A percentile compares a stretch with the other conserved stretches of the same genome.
phyloP scores from a whole-genome alignment of 805 yeast genomes.

The Phaffomyces antillensis region DNA sequence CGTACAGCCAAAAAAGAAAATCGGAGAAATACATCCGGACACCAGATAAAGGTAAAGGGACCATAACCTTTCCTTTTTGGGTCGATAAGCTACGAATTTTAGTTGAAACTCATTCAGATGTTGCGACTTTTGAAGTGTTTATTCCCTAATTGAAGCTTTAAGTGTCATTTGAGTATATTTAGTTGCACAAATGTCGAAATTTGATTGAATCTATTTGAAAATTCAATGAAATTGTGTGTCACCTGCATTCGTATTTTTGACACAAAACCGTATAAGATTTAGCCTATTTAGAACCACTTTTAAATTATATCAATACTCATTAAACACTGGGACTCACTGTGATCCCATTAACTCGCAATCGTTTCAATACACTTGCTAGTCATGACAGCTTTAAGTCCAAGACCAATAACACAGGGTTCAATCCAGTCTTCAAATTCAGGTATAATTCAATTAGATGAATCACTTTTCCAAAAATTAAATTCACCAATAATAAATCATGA shows the following conservation, averaged over 20 bases:
- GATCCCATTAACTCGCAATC: too few species aligned
- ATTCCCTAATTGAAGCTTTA: too few species aligned
- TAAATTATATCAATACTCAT: too few species aligned
- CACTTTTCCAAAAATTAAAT: background rate
- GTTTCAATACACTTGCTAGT: background rate
- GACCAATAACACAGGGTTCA: background rate
- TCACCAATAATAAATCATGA: background rate
- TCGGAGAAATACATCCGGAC: background rate
- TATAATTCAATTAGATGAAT: background rate
- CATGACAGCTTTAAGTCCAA: background rate
- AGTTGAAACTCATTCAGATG: too few species aligned
- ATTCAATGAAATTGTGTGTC: background rate
- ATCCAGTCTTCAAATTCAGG: background rate
- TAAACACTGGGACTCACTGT: too few species aligned
- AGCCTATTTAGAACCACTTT: too few species aligned
- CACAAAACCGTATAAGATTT: too few species aligned
- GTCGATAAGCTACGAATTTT: too few species aligned
- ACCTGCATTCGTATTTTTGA: background rate
- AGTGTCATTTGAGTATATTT: too few species aligned
- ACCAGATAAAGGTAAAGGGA: background rate
- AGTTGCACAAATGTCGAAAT: too few species aligned
- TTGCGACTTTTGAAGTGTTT: too few species aligned
- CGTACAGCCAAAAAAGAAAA: background rate
- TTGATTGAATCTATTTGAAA: too few species aligned
- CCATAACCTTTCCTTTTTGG: background rate